Base-by-base conservation (phyloP, 495 filamentous ascomycete species). In the Clavariopsis aquatica region DNA sequence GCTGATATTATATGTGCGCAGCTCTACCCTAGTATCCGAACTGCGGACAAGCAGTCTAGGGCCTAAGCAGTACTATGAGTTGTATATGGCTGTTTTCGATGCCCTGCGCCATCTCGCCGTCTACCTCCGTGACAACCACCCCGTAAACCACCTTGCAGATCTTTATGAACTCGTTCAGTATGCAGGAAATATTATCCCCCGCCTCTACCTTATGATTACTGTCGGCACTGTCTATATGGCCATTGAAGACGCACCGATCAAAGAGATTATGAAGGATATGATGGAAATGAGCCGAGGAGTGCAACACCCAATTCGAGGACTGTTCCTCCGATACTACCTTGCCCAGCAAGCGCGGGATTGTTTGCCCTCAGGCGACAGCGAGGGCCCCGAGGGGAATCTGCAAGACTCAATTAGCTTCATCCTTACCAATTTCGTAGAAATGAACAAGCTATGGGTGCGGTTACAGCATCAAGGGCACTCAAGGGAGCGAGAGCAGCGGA, bases 251-350 rank as follows among this genome's bases (percentile, higher is more conserved):
- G 95, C 94, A 49, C 94, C 94, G 3, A 93, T 98, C 65, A 98
- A 98, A 78, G 94, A 98, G 79, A 92, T 98, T 59, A 98, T 98
- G 94, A 98, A 98, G 77, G 94, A 98, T 74, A 98, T 98, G 94
- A 98, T 98, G 94, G 94, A 98, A 78, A 98, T 98, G 94, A 96
- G 91, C 76, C 85, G 94, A 65, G 94, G 94, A 51, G 91, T 98
- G 28, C 94, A 98, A 72, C 95, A 98, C 72, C 94, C 94, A 1
- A 90, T 96, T 52, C 89, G 94, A 51, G 94, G 94, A 1, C 79
- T 98, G 41, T 98, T 98, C 75, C 78, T 98, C 65, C 85, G 94
- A 73, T 98, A 98, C 77, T 98, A 96, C 70, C 84, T 98, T 29
- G 91, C 90, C 29, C 93, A 93, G 19, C 93, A 98, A 79, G 94